A percentile compares a stretch with the other conserved stretches of the same genome.
phyloP scores from a whole-genome alignment of 768 basidiomycete genomes.

The Brasilioporus rufonigricans region DNA sequence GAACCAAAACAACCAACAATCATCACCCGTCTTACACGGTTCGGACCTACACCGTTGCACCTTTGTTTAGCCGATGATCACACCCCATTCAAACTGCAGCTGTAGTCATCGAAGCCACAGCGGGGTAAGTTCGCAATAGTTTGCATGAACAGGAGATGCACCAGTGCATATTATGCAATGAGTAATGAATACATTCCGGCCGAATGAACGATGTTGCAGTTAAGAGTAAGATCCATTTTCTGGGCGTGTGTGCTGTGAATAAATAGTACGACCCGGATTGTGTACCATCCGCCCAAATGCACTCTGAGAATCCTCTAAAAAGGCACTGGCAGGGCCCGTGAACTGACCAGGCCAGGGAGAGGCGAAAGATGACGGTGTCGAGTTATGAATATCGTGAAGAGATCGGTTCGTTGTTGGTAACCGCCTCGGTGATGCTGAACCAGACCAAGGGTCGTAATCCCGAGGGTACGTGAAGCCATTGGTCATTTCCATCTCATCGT shows the following conservation, averaged over 20 bases:
- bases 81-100: background rate
- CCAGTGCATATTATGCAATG: conserved; percentile 18
- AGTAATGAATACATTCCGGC: conserved; percentile 21
- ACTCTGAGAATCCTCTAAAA: conserved; percentile 42
- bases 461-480: conserved; percentile 23
- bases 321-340: conserved; percentile 50
- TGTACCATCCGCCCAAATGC: conserved; percentile 41
- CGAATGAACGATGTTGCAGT: conserved; percentile 8
- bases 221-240: conserved; percentile 33
- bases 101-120: background rate
- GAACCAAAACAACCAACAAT: no score
- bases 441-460: conserved; percentile 27
- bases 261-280: conserved; percentile 63
- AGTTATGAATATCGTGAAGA: conserved; percentile 22
- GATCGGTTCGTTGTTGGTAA: conserved; percentile 9
- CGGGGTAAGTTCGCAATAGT: background rate
- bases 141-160: background rate
- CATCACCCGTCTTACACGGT: background rate
- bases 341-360: conserved; percentile 37
- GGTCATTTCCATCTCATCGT: conserved; percentile 18
- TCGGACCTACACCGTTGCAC: background rate
- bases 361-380: conserved; percentile 21
- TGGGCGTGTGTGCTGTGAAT: conserved; percentile 47
- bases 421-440: conserved; percentile 25
- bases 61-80: background rate